Conservation (phyloP, 2,329 filamentous ascomycete genomes). For the Hirsutella minnesotensis region DNA sequence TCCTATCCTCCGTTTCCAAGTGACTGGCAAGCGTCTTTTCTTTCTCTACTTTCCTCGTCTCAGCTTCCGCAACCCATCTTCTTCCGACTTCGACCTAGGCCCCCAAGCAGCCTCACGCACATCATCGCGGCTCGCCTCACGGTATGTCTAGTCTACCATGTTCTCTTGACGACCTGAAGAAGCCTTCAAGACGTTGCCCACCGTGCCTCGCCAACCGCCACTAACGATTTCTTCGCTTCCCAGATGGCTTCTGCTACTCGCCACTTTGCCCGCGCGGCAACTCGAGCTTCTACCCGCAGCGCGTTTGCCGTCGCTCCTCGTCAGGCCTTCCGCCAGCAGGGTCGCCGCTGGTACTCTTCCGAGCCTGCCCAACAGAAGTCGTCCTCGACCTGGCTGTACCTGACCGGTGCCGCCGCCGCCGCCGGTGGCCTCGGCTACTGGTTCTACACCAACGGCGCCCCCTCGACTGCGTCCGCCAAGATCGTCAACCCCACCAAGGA, state of each 20-base stretch:
- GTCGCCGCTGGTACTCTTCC: slow-evolving; percentile 70
- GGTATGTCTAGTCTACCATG: too few species aligned
- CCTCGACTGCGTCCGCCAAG: slow-evolving; percentile 35
- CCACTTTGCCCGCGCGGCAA: slow-evolving; percentile 44
- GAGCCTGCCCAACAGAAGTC: slow-evolving; percentile 45
- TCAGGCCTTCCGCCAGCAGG: slow-evolving; percentile 60
- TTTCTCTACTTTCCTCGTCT: neutral
- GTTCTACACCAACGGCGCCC: slow-evolving; percentile 45
- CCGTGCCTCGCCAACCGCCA: too few species aligned
- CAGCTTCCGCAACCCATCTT: neutral
- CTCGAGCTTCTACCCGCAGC: slow-evolving; percentile 39
- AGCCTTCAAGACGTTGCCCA: too few species aligned
- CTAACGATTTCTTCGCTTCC: neutral
- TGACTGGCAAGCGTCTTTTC: neutral
- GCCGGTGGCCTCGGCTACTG: slow-evolving; percentile 54
- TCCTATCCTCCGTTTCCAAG: neutral
- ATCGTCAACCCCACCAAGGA: slow-evolving; percentile 63
- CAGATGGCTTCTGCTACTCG: slow-evolving; percentile 34
- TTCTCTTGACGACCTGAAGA: too few species aligned
- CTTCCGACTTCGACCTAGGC: too few species aligned
- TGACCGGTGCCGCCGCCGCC: slow-evolving; percentile 46
- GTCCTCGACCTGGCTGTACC: slow-evolving; percentile 38
- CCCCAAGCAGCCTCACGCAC: too few species aligned
- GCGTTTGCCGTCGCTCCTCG: slow-evolving; percentile 48
- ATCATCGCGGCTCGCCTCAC: too few species aligned